Evolutionary conservation across 2,329 filamentous ascomycete genomes (phyloP), one percentile per base, ranked within the genome.

Genomic region (Exophiala aquamarina): DNA sequence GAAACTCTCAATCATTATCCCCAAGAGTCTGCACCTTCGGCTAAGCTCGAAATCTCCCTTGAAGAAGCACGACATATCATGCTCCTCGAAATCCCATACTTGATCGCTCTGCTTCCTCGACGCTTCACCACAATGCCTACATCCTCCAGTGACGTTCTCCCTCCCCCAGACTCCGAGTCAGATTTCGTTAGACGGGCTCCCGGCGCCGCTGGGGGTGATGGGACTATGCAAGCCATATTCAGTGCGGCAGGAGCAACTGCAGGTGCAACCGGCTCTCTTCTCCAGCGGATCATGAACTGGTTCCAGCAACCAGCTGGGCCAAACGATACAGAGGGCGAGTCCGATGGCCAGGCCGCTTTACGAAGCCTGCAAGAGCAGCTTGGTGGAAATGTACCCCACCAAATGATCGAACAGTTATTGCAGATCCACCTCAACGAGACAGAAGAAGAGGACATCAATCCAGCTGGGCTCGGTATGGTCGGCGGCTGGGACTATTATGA

Each of bases 91-190:
- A 81, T 84, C 3, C 86, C 84, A 1, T 70, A 76, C 1, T 76
- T 95, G 17, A 85, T 92, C 58, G 76, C 80, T 0, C 72, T 86
- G 31, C 75, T 93, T 5, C 88, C 90, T 1, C 74, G 76, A 1
- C 68, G 71, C 7, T 77, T 89, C 58, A 82, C 89, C 9, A 74
- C 78, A 14, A 72, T 76, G 26, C 74, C 82, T 37, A 83, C 84
- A 2, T 90, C 86, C 53, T 81, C 88, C 14, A 93, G 89, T 17
- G 91, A 95, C 62, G 89, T 89, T 1, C 70, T 95, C 11, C 89
- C 90, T 15, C 91, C 90, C 2, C 66, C 76, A 0, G 43, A 47
- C 28, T 56, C 55, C 11, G 46, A 52, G 35, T 48, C 50, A 8
- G 56, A 55, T 33, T 52, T 59, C 28, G 54, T 54, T 10, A 14